Base-by-base conservation (phyloP, 331 rosid genomes). In the Acacia concinna region DNA sequence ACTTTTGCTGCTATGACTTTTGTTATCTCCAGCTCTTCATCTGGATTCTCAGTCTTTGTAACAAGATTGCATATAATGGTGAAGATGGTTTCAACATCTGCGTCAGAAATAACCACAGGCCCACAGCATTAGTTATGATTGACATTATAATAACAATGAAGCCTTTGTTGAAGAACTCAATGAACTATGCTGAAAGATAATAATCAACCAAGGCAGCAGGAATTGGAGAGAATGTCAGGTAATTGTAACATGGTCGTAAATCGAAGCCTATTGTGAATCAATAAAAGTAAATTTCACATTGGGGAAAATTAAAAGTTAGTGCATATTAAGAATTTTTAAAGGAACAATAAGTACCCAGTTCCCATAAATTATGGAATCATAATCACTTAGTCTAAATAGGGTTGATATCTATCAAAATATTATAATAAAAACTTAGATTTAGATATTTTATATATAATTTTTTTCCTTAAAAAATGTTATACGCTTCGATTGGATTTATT, bases 41-140 rank as follows among this genome's bases (percentile, higher is more conserved):
- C 97, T 21, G 86, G 90, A 84, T 86, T 88, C 84, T 83, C 91
- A 34, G 94, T 64, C 86, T 85, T 91, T 0, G 98, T 91, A 63
- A 96, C 99, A 79, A 90, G 87, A 75, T 88, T 89, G 91, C 97
- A 90, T 73, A 96, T 93, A 44, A 91, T 85, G 72, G 97, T 90
- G 82, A 88, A 93, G 73, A 93, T 85, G 84, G 97, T 90, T 85
- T 96, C 98, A 25, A 89, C 88, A 81, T 93, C 98, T 93, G 89
- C 44, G 66, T 9, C 43, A 51, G 73, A 77, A 79, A 81, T 38
- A 84, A 25, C 6, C 69, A 52, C 28, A 44, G 31, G 13, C 49
- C 54, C 21, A 15, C n/a, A 25, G 37, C 57, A 73, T 51, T 2
- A 52, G 43, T 28, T 44, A 43, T 46, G 32, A 71, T 23, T 34